phyloP scores from a whole-genome alignment of 768 basidiomycete species.

The Guyanaporus albipodus region DNA sequence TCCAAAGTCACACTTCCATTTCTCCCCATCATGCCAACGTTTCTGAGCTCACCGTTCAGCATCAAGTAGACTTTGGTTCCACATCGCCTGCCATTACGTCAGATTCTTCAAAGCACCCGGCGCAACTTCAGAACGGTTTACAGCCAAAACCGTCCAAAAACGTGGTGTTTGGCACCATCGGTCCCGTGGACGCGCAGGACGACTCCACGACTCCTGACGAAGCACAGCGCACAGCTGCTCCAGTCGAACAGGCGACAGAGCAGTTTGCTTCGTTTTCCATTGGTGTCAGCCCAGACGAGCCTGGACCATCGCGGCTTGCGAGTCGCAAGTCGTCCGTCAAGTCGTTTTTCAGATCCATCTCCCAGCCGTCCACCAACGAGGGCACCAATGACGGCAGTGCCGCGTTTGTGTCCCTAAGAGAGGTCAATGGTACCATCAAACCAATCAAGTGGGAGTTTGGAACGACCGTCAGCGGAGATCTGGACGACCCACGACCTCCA shows the following conservation, averaged over 20 bases:
- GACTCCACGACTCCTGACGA: background rate
- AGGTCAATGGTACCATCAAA: constrained; percentile 12
- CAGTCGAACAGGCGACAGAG: constrained; percentile 22
- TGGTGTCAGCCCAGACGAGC: constrained; percentile 40
- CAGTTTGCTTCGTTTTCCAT: constrained; percentile 41
- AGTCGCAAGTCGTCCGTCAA: constrained; percentile 26
- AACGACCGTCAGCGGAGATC: constrained; percentile 30
- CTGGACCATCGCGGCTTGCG: constrained; percentile 23
- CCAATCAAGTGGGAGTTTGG: constrained; percentile 57
- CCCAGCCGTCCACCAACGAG: background rate
- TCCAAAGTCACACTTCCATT: constrained; percentile 17
- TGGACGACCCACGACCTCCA: constrained; percentile 2
- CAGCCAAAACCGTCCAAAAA: constrained; percentile 17
- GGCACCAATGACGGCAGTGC: background rate
- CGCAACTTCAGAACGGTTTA: constrained; percentile 5
- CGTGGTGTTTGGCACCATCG: constrained; percentile 54
- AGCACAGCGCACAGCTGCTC: constrained; percentile 9
- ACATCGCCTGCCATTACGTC: constrained; percentile 11
- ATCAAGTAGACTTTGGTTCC: constrained; percentile 18
- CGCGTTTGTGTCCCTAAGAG: background rate
- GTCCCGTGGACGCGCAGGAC: constrained; percentile 22
- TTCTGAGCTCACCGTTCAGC: constrained; percentile 11
- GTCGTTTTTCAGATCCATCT: constrained; percentile 12
- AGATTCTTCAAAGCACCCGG: constrained; percentile 8
- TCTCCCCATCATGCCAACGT: constrained; percentile 5